phyloP scores from a whole-genome alignment of 306 rosid genomes.

The Acacia crassicarpa region DNA sequence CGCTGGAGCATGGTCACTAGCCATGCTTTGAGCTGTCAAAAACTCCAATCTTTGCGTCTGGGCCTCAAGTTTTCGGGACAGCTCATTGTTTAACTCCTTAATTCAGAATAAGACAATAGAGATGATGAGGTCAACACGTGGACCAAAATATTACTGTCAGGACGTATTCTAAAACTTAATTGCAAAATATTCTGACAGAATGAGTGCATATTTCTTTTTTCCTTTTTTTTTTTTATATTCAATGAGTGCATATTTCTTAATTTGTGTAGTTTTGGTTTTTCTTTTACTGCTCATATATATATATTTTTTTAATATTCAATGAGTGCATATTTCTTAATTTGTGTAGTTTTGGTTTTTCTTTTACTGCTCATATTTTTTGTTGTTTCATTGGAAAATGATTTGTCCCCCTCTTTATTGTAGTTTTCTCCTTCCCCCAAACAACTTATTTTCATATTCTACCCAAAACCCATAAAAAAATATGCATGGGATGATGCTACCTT shows the following conservation, averaged over 20 bases:
- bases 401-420: not conserved
- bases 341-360: not conserved
- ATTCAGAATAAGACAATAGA: constrained; percentile 34
- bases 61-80: constrained; percentile 80
- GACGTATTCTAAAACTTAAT: not conserved
- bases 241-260: not conserved
- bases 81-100: constrained; percentile 83
- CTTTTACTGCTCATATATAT: not conserved
- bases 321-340: not conserved
- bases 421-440: not conserved
- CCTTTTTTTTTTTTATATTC: too few relatives aligned
- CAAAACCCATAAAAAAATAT: not conserved
- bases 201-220: too few relatives aligned
- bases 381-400: not conserved
- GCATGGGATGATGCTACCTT: not conserved
- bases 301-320: too few relatives aligned
- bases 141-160: not conserved
- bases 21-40: constrained; percentile 89
- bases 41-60: constrained; percentile 98
- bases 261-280: not conserved
- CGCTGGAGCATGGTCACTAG: constrained; percentile 49
- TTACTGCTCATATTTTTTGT: not conserved
- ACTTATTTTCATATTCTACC: not conserved
- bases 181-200: not conserved
- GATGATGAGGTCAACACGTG: not conserved